phyloP scores from a whole-genome alignment of 1,284 basidiomycete species.

The Termitomyces sp. region DNA sequence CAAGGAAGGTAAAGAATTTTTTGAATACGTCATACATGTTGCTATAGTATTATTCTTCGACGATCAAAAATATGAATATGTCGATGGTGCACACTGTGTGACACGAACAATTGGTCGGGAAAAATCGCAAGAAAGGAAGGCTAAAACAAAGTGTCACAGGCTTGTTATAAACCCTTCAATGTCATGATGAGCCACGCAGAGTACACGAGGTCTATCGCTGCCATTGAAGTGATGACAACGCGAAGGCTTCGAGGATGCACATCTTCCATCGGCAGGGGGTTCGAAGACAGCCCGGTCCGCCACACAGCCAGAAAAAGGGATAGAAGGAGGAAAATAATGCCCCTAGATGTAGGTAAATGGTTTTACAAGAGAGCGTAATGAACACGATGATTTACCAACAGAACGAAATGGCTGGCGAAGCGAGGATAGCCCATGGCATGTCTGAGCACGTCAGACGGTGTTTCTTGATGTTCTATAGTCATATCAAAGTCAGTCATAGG shows the following conservation, averaged over 20 bases:
- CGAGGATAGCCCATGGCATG: background rate
- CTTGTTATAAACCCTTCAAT: constrained; percentile 21
- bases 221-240: background rate
- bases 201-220: background rate
- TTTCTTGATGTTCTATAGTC: background rate
- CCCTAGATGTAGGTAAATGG: background rate
- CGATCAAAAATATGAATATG: too few relatives aligned
- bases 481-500: background rate
- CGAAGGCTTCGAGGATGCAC: background rate
- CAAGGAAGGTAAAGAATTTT: too few relatives aligned
- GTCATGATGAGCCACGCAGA: background rate
- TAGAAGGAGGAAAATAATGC: background rate
- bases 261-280: background rate
- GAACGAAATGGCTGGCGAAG: background rate
- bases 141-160: too few relatives aligned
- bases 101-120: too few relatives aligned
- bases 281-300: background rate
- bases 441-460: background rate
- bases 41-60: too few relatives aligned
- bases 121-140: too few relatives aligned
- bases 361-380: background rate
- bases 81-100: too few relatives aligned
- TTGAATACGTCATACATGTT: too few relatives aligned
- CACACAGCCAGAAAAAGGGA: background rate
- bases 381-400: background rate